Evolutionary conservation across 495 filamentous ascomycete species (phyloP).

Genomic region (Xylona heveae): DNA sequence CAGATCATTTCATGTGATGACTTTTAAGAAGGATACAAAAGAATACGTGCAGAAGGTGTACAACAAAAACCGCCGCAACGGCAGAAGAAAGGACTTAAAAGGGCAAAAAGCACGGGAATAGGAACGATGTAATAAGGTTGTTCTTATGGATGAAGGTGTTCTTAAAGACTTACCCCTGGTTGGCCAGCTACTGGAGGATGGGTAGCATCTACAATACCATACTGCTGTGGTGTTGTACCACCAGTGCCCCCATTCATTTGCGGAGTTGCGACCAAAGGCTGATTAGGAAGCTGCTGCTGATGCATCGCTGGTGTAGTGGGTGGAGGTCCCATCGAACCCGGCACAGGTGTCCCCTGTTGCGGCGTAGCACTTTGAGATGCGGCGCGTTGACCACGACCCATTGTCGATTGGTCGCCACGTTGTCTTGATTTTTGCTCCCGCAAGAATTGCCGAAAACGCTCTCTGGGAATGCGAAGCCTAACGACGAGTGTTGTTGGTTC

Average conservation of each 20-base stretch:
- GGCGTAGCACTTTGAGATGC: slow-evolving; percentile 29
- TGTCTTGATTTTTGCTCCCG: slow-evolving; percentile 24
- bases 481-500: slow-evolving; percentile 41
- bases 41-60: no score
- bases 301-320: slow-evolving; percentile 14
- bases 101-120: no score
- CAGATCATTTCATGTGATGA: no score
- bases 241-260: no score
- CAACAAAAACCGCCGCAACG: no score
- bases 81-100: no score
- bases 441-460: slow-evolving; percentile 36
- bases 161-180: slow-evolving; percentile 35
- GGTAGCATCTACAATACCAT: slow-evolving; percentile 40
- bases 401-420: slow-evolving; percentile 15
- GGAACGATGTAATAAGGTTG: no score
- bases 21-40: no score
- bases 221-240: no score
- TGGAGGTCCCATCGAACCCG: slow-evolving; percentile 39
- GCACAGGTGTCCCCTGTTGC: slow-evolving; percentile 26
- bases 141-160: background rate
- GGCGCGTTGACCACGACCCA: slow-evolving; percentile 15
- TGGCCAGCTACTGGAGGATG: slow-evolving; percentile 32
- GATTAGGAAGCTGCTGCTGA: slow-evolving; percentile 5
- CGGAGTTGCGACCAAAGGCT: slow-evolving; percentile 1
- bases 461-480: slow-evolving; percentile 46